A percentile compares a stretch with the other conserved stretches of the same genome.
These are phyloP conservation scores for Solanum chacoense DNA, from an alignment of 305 asterid genomes.

Conservation along the genomic window DNA sequence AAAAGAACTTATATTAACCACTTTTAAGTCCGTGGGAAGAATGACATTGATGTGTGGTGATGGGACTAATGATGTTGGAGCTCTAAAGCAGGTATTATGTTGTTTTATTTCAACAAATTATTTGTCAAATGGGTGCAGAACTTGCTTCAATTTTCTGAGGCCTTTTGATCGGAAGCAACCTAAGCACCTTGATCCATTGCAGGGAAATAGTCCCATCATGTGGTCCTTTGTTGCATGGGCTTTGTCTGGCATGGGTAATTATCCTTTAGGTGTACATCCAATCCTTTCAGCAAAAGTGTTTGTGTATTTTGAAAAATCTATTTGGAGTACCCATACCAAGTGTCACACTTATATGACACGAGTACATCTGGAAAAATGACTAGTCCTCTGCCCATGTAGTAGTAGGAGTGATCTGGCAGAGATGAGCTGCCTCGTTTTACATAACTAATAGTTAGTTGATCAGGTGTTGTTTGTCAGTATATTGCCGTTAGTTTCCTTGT, in stretches of 20 bases:
- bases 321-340: not conserved
- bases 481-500: not conserved
- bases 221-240: not conserved
- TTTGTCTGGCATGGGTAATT: not conserved
- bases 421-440: not conserved
- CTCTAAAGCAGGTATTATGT: constrained; percentile 81
- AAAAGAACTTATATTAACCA: constrained; percentile 92
- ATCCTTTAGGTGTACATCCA: not conserved
- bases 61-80: constrained; percentile 99
- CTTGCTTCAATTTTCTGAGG: not conserved
- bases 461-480: not conserved
- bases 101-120: not conserved
- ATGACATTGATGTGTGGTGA: constrained; percentile 96
- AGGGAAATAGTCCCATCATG: not conserved
- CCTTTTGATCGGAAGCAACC: not conserved
- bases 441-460: not conserved
- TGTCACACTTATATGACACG: not conserved
- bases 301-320: not conserved
- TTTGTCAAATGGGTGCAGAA: not conserved
- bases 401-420: not conserved
- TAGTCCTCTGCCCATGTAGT: not conserved
- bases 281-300: not conserved
- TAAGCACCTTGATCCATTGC: not conserved
- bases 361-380: not conserved
- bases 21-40: constrained; percentile 92